Conservation (phyloP, 768 basidiomycete species). For the Suillus occidentalis region DNA sequence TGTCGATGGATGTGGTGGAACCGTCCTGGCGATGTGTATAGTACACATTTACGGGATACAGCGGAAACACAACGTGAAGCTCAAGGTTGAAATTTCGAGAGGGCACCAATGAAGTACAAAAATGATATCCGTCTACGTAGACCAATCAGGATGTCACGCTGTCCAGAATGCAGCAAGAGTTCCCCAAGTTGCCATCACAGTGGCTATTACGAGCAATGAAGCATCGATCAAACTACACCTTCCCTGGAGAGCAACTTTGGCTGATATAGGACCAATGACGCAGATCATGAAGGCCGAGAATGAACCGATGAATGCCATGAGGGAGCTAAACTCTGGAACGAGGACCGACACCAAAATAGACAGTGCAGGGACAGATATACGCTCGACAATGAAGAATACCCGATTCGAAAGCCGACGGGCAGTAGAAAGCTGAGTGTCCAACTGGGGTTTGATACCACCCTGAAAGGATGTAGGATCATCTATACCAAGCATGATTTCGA, state of each 20-base stretch:
- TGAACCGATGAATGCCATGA: slow-evolving; percentile 92
- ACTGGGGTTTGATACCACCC: slow-evolving; percentile 27
- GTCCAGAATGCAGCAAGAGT: slow-evolving; percentile 63
- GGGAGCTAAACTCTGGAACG: slow-evolving; percentile 75
- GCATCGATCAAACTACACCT: slow-evolving; percentile 53
- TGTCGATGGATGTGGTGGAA: not conserved
- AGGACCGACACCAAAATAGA: slow-evolving; percentile 71
- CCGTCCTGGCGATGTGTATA: not conserved
- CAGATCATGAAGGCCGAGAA: slow-evolving; percentile 79
- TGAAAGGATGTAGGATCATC: slow-evolving; percentile 35
- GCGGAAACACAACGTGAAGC: not conserved
- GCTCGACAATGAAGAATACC: slow-evolving; percentile 49
- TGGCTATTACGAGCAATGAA: slow-evolving; percentile 48
- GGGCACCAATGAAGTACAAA: too few species aligned
- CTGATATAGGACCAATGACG: slow-evolving; percentile 73
- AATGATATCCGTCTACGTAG: not conserved
- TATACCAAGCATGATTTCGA: slow-evolving; percentile 77
- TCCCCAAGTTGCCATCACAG: slow-evolving; percentile 76
- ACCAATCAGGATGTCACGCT: slow-evolving; percentile 14
- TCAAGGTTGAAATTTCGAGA: not conserved
- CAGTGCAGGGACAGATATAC: slow-evolving; percentile 55
- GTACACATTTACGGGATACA: not conserved
- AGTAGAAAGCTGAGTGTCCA: slow-evolving; percentile 15
- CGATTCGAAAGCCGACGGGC: slow-evolving; percentile 31
- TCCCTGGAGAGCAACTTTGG: slow-evolving; percentile 60